These are phyloP conservation scores for Pyrenopolyporus hunteri DNA, from an alignment of 495 filamentous ascomycete genomes.

Conservation along the genomic window DNA sequence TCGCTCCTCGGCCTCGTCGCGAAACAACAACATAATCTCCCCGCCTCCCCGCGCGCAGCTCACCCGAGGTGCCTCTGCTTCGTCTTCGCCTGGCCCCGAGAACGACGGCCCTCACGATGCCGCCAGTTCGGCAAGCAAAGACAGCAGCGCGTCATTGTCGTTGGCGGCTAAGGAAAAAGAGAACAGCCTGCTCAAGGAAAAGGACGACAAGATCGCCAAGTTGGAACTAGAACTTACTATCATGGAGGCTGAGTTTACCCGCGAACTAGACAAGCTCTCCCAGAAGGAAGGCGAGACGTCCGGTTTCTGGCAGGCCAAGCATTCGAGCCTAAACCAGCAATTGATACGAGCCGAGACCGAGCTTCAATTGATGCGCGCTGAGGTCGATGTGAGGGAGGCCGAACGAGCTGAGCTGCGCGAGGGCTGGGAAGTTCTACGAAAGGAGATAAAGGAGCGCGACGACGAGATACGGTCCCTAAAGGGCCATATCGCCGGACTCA, in stretches of 20 bases:
- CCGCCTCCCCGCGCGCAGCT: slow-evolving; percentile 49
- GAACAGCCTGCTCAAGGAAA: slow-evolving; percentile 43
- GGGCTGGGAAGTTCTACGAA: slow-evolving; percentile 47
- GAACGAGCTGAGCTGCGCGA: slow-evolving; percentile 50
- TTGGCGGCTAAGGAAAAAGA: slow-evolving; percentile 38
- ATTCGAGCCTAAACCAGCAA: slow-evolving; percentile 50
- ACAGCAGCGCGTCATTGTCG: slow-evolving; percentile 17
- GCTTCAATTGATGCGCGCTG: slow-evolving; percentile 49
- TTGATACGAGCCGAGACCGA: slow-evolving; percentile 51
- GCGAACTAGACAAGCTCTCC: slow-evolving; percentile 52
- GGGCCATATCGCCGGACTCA: slow-evolving; percentile 58
- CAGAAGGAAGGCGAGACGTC: slow-evolving; percentile 53
- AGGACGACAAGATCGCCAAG: slow-evolving; percentile 51
- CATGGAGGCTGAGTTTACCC: slow-evolving; percentile 54
- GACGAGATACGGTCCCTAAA: slow-evolving; percentile 51
- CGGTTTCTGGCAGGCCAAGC: slow-evolving; percentile 56
- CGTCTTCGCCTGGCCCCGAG: slow-evolving; percentile 45
- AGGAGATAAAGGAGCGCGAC: slow-evolving; percentile 48
- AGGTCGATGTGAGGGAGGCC: slow-evolving; percentile 47
- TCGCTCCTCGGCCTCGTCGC: slow-evolving; percentile 31
- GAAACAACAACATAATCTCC: slow-evolving; percentile 42
- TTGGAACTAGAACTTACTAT: slow-evolving; percentile 52
- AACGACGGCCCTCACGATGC: slow-evolving; percentile 31
- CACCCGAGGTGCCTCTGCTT: slow-evolving; percentile 42
- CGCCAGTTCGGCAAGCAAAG: slow-evolving; percentile 17